Base-by-base conservation (phyloP, 2,329 filamentous ascomycete species). In the Cytospora schulzeri region DNA sequence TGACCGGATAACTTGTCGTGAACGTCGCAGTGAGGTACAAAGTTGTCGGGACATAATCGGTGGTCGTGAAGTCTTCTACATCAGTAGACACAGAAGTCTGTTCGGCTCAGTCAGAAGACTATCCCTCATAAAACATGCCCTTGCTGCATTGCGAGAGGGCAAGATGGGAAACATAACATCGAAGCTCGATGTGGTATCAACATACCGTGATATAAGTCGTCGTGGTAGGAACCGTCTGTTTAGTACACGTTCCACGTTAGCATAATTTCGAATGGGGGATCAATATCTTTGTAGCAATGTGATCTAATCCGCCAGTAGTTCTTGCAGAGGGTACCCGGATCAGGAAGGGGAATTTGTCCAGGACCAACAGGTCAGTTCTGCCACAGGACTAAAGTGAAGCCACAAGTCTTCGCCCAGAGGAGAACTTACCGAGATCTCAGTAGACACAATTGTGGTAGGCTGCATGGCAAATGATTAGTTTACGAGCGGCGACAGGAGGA, bases 11-110 rank as follows among this genome's bases (percentile, higher is more conserved):
- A 19, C 58, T 60, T 22, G 29, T 29, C 1, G 50, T 50, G 28
- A 55, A 63, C 7, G 61, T 63, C 17, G 55, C 55, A 2, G 50
- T 59, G 6, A 63, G 35, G 8, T 59, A 54, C 9, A 24, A 31
- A 22, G 61, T 63, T n/a, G 58, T 60, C 35, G 11, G 26, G 24
- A 19, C 19, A 31, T 53, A 53, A 9, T 60, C 58, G 24, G 50
- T 60, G 19, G 33, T 41, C 12, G 58, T 60, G 22, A 24, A 41
- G 3, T 31, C 8, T 51, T 41, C 50, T 22, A 17, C 6, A 6
- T 57, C 56, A 9, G 56, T 57, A 29, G 31, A 48, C 4, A 48
- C 9, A 48, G 45, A 24, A 24, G 45, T 48, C 45, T 48, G 45
- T 48, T 48, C 24, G 1, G n/a, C 2, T 8, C 45, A 48, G 45